Evolutionary conservation across 2,329 filamentous ascomycete species (phyloP).

Genomic region (Microdochium paspali): DNA sequence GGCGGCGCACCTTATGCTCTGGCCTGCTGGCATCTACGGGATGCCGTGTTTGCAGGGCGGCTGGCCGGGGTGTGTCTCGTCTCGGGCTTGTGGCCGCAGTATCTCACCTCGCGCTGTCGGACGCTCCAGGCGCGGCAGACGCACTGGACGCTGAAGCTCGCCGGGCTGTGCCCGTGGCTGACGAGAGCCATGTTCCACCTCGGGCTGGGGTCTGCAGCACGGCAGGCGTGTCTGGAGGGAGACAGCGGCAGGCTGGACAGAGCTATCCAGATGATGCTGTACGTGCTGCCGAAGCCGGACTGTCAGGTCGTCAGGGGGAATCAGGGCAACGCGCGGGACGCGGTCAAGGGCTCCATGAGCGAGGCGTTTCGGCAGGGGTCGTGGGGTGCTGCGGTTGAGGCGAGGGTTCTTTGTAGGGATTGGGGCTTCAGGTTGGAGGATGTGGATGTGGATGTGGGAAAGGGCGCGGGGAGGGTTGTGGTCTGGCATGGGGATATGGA

Average conservation of each 20-base stretch:
- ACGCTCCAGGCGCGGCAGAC: neutral
- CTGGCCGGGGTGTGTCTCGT: conserved; percentile 3
- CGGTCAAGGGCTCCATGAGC: neutral
- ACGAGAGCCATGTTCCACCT: conserved; percentile 5
- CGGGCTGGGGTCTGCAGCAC: conserved; percentile 4
- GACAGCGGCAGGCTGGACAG: neutral
- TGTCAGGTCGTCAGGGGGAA: conserved; percentile 3
- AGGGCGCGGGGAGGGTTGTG: conserved; percentile 1
- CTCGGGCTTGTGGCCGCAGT: conserved; percentile 7
- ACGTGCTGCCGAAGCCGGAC: conserved; percentile 1
- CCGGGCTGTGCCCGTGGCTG: neutral
- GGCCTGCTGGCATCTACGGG: neutral
- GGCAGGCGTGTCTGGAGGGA: conserved; percentile 2
- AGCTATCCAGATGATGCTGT: neutral
- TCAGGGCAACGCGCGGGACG: neutral
- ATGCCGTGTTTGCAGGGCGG: neutral
- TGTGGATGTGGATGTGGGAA: neutral
- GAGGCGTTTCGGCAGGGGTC: neutral
- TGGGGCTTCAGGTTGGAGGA: conserved; percentile 10
- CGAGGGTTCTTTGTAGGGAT: conserved; percentile 3
- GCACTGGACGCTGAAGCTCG: neutral
- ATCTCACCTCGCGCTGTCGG: conserved; percentile 4
- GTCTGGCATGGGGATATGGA: conserved; percentile 4
- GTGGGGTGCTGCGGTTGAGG: neutral
- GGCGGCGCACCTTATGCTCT: conserved; percentile 1